Conservation (phyloP, 2,329 filamentous ascomycete genomes). For the Pseudogymnoascus sp. region DNA sequence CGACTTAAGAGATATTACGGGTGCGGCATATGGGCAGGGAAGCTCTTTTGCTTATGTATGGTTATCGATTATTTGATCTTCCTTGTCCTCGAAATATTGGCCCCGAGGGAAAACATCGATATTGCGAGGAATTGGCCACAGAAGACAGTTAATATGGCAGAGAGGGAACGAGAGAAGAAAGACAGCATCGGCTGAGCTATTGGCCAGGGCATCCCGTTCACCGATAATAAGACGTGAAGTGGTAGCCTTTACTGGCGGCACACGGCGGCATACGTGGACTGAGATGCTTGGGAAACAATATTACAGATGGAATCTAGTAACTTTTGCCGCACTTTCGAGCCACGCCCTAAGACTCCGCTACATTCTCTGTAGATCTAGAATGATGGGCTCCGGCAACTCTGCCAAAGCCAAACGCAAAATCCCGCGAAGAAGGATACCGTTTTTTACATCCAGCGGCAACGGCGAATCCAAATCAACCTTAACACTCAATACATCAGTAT, state of each 20-base stretch:
- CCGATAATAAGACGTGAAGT: not conserved
- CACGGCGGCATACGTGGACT: too few species aligned
- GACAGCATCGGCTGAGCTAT: slow-evolving; percentile 1
- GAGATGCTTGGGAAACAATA: not conserved
- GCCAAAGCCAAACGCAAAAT: too few species aligned
- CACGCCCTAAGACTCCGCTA: not conserved
- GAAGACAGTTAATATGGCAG: slow-evolving; percentile 39
- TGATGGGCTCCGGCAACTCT: not conserved
- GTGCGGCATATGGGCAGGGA: slow-evolving; percentile 96
- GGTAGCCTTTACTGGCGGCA: not conserved
- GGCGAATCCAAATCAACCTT: not conserved
- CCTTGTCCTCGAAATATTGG: slow-evolving; percentile 78
- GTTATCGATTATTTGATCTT: slow-evolving; percentile 92
- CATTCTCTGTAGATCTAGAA: not conserved
- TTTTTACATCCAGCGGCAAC: not conserved
- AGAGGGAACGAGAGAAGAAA: slow-evolving; percentile 9
- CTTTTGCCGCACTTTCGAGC: not conserved
- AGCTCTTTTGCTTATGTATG: slow-evolving; percentile 90
- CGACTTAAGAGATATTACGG: slow-evolving; percentile 94
- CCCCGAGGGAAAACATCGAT: slow-evolving; percentile 79
- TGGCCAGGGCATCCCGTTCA: not conserved
- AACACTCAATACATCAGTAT: not conserved
- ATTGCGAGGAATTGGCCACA: slow-evolving; percentile 87
- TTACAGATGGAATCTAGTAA: not conserved
- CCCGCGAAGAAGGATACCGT: not conserved